Conservation (phyloP, 2,329 filamentous ascomycete genomes). For the Rutstroemia sp. region DNA sequence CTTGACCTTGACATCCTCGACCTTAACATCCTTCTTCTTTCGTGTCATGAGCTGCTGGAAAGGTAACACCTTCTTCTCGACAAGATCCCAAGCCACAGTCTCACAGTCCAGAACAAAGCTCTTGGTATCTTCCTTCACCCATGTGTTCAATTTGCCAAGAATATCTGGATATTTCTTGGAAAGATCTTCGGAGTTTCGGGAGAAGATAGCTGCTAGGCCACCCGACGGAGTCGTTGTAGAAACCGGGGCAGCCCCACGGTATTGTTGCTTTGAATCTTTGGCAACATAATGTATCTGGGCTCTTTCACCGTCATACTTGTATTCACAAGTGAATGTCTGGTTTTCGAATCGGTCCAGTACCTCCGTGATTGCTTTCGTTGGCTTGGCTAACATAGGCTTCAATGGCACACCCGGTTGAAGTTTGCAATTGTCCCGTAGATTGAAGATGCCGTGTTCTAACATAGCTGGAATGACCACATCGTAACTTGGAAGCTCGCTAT, state of each 20-base stretch:
- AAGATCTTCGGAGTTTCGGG: conserved; percentile 91
- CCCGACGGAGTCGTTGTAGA: conserved; percentile 45
- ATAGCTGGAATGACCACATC: conserved; percentile 90
- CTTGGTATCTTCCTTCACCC: conserved; percentile 84
- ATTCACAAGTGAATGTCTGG: conserved; percentile 95
- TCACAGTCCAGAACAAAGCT: conserved; percentile 99
- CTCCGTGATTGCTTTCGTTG: conserved; percentile 96
- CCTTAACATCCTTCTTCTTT: conserved; percentile 94
- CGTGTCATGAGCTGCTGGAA: conserved; percentile 98
- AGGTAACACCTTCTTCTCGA: conserved; percentile 88
- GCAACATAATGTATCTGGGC: conserved; percentile 98
- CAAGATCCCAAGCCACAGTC: conserved; percentile 93
- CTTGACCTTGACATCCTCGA: conserved; percentile 91
- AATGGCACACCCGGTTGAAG: conserved; percentile 87
- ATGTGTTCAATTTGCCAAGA: conserved; percentile 74
- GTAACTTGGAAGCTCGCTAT: conserved; percentile 89
- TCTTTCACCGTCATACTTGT: conserved; percentile 96
- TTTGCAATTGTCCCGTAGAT: conserved; percentile 78
- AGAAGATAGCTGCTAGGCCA: conserved; percentile 90
- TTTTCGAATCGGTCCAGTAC: conserved; percentile 94
- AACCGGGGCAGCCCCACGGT: conserved; percentile 51
- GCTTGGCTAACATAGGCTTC: conserved; percentile 98
- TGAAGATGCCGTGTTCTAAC: conserved; percentile 76
- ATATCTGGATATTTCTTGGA: conserved; percentile 98
- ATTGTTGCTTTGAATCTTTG: conserved; percentile 65